Evolutionary conservation across 768 basidiomycete genomes (phyloP).

Genomic region (Termitomyces sp.): DNA sequence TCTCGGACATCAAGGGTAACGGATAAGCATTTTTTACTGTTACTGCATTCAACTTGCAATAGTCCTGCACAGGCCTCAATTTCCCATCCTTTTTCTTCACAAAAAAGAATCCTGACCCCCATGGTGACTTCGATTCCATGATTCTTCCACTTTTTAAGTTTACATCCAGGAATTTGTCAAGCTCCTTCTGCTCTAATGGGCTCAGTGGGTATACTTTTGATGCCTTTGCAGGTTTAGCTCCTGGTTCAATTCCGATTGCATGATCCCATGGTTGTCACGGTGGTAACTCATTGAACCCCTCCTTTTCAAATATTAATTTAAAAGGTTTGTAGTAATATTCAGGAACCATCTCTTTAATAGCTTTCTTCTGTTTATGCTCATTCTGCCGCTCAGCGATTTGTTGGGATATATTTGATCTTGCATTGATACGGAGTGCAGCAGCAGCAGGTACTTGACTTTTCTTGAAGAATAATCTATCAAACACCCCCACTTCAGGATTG

Average conservation of each 20-base stretch:
- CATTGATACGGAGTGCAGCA: no score
- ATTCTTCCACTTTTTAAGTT: background rate
- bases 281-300: conserved; percentile 20
- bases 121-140: conserved; percentile 8
- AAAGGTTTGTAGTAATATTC: no score
- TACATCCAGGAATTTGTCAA: background rate
- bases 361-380: no score
- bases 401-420: no score
- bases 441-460: no score
- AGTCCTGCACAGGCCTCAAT: conserved; percentile 25
- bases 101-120: conserved; percentile 20
- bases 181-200: conserved; percentile 13
- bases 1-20: no score
- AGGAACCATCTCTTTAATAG: no score
- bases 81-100: background rate
- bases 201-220: conserved; percentile 23
- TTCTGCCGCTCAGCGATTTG: no score
- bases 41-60: conserved; percentile 1
- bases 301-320: conserved; percentile 8
- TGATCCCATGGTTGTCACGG: conserved; percentile 27
- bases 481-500: no score
- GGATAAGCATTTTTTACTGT: no score
- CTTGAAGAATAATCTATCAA: no score
- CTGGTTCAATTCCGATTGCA: conserved; percentile 27
- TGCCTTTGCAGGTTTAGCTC: conserved; percentile 17